Percentiles rank a stretch among this genome's conserved stretches.
Evolutionary conservation across 2,329 filamentous ascomycete genomes (phyloP).

Genomic region (Zarea fungicola): DNA sequence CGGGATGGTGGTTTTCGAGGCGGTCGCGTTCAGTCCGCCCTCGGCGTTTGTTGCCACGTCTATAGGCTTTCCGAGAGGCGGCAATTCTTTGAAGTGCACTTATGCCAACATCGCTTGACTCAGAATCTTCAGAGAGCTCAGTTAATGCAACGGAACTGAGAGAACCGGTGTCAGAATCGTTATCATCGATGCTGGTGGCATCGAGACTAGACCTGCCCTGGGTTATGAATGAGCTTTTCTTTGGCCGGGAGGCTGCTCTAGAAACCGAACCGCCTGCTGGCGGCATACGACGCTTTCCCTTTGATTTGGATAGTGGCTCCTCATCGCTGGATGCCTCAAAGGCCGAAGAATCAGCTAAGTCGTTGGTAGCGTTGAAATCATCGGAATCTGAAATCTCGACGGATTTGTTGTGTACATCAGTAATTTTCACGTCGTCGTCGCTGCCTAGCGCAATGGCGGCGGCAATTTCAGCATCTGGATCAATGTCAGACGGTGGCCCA

Average conservation of each 20-base stretch:
- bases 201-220: background rate
- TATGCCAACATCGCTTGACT: too few relatives aligned
- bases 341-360: too few relatives aligned
- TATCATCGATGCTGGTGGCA: background rate
- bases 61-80: slow-evolving; percentile 30
- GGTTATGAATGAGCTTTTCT: background rate
- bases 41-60: slow-evolving; percentile 23
- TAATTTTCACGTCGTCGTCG: slow-evolving; percentile 9
- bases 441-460: slow-evolving; percentile 19
- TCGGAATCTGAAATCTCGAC: slow-evolving; percentile 16
- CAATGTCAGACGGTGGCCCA: slow-evolving; percentile 18
- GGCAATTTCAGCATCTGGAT: slow-evolving; percentile 29
- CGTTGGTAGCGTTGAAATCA: slow-evolving; percentile 15
- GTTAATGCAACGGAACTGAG: too few relatives aligned
- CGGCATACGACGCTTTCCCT: slow-evolving; percentile 14
- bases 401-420: slow-evolving; percentile 15
- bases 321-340: slow-evolving; percentile 24
- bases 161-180: slow-evolving; percentile 1
- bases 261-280: too few relatives aligned
- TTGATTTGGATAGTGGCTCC: slow-evolving; percentile 22
- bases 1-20: slow-evolving; percentile 71
- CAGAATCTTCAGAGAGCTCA: too few relatives aligned
- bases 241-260: background rate
- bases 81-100: slow-evolving; percentile 19
- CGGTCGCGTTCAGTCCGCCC: slow-evolving; percentile 51